Base-by-base conservation (phyloP, 1,284 basidiomycete species). In the Ceratobasidium theobromae region DNA sequence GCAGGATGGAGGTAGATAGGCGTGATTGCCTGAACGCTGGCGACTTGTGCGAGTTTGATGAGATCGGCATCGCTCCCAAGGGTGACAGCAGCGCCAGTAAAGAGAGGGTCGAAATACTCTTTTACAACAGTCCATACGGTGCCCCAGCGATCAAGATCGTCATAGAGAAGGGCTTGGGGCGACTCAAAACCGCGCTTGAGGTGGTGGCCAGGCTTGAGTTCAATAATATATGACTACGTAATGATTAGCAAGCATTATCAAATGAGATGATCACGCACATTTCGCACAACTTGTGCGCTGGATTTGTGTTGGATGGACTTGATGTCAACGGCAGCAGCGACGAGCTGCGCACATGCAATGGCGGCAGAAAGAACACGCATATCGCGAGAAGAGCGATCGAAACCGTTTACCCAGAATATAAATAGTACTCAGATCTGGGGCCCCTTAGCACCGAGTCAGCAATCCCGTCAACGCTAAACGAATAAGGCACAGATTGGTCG, bases 341-440 rank as follows among this genome's bases (percentile, higher is more conserved):
- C 57, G 46, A 62, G 57, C 23, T 62, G 57, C 9, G 57, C 57
- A n/a, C n/a, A n/a, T n/a, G n/a, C n/a, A n/a, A n/a, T n/a, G n/a
- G n/a, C n/a, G n/a, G n/a, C n/a, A n/a, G n/a, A n/a, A n/a, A n/a
- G n/a, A n/a, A n/a, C n/a, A n/a, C n/a, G n/a, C n/a, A n/a, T n/a
- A n/a, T n/a, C n/a, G n/a, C n/a, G n/a, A n/a, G n/a, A n/a, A n/a
- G n/a, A n/a, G n/a, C n/a, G n/a, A n/a, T n/a, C n/a, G n/a, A n/a
- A n/a, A n/a, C n/a, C n/a, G n/a, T n/a, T n/a, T n/a, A n/a, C n/a
- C n/a, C n/a, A n/a, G n/a, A n/a, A n/a, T n/a, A n/a, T n/a, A n/a
- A n/a, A n/a, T n/a, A n/a, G n/a, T n/a, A n/a, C n/a, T n/a, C n/a
- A n/a, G n/a, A n/a, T n/a, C n/a, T n/a, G n/a, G n/a, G n/a, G n/a